A percentile compares a stretch with the other conserved stretches of the same genome.
These are phyloP conservation scores for Cryptosporidium andersoni DNA, from an alignment of 169 alveolate species.

Conservation along the genomic window DNA sequence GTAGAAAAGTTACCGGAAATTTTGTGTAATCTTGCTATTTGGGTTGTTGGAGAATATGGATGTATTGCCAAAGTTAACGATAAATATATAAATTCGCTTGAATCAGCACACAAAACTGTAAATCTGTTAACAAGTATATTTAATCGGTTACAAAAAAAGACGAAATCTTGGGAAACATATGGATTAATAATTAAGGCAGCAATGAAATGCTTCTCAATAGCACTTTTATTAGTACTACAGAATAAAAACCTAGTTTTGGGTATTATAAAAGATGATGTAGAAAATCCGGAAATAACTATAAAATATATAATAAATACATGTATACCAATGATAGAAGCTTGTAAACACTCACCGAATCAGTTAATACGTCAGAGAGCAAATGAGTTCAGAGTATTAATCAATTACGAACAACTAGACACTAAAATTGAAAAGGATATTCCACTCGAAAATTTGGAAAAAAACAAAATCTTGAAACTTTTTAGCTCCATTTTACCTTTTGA, in stretches of 20 bases:
- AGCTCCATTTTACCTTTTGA: constrained; percentile 65
- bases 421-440: constrained; percentile 8
- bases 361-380: constrained; percentile 48
- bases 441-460: not conserved
- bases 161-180: not conserved
- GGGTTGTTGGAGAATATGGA: constrained; percentile 69
- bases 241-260: not conserved
- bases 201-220: not conserved
- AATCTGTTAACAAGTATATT: constrained; percentile 11
- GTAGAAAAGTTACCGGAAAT: constrained; percentile 38
- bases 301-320: constrained; percentile 34
- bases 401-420: constrained; percentile 7
- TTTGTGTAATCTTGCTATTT: constrained; percentile 42
- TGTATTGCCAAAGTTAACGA: not conserved
- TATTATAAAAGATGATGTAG: not conserved
- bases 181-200: not conserved
- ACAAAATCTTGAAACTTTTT: constrained; percentile 13
- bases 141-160: not conserved
- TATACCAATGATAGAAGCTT: constrained; percentile 8
- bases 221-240: not conserved
- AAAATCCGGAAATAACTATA: not conserved
- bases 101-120: constrained; percentile 3
- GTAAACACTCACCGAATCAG: not conserved
- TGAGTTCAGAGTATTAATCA: constrained; percentile 43
- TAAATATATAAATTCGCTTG: not conserved